Base-by-base conservation (phyloP, 2,329 filamentous ascomycete genomes). In the Hypoxylon sp. region DNA sequence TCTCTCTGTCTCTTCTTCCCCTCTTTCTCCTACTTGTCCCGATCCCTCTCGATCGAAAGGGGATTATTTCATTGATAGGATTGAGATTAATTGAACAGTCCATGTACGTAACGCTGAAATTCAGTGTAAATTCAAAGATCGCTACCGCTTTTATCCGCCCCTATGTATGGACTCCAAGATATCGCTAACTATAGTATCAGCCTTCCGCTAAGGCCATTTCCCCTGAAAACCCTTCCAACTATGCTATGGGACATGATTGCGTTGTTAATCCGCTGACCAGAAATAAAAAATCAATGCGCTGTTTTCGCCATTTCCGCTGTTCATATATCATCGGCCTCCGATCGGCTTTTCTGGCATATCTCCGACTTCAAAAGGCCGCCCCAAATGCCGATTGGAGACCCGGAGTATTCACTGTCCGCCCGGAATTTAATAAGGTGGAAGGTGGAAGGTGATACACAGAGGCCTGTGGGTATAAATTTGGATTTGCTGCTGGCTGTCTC, bases 121-220 rank as follows among this genome's bases (percentile, higher is more conserved):
- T 25, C 23, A n/a, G 34, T 50, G 10, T 38, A 28, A 21, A 58
- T 58, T 38, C 17, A 57, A 52, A 25, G 14, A 17, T 48, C 53
- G 53, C 48, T 51, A n/a, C n/a, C 52, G 36, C 46, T 58, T 63
- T 63, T 63, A 13, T 28, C 23, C 13, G 30, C 52, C 30, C 30
- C 6, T 36, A 46, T 50, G 13, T 38, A 51, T 60, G 38, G 25
- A 17, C 14, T 28, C 48, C 50, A 13, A 32, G 55, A 34, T 19
- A 32, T 17, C 19, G 2, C 50, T 48, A 11, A 30, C 7, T 51
- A 57, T 58, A 49, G 36, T 50, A 17, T 53, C 7, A n/a, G 28
- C 55, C 32, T 9, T 48, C 32, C 4, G 25, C 13, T 25, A 19
- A 36, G 38, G 17, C 28, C 38, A 23, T 43, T 46, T 58, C 25